These are phyloP conservation scores for Quercus robur DNA, from an alignment of 306 rosid genomes.

Conservation along the genomic window DNA sequence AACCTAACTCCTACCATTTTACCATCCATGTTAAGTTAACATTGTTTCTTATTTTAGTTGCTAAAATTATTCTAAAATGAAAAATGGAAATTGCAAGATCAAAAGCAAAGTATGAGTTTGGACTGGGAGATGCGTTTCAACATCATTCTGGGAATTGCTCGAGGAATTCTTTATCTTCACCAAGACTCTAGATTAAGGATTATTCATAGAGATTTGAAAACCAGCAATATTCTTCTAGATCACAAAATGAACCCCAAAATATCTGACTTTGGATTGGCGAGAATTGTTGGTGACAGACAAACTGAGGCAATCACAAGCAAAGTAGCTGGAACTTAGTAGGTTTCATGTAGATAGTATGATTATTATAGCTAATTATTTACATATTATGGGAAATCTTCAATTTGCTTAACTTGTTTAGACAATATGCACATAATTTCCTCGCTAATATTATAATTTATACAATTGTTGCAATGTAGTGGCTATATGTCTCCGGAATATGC, in stretches of 20 bases:
- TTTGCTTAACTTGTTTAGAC: not conserved
- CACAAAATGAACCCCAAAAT: too few species aligned
- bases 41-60: not conserved
- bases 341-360: not conserved
- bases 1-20: too few species aligned
- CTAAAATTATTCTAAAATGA: not conserved
- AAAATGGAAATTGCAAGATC: conserved; percentile 13
- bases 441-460: not conserved
- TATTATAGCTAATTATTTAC: not conserved
- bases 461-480: conserved; percentile 21
- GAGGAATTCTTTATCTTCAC: conserved; percentile 30
- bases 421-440: not conserved
- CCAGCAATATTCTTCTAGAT: too few species aligned
- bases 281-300: conserved; percentile 30
- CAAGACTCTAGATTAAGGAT: conserved; percentile 28
- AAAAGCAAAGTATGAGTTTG: not conserved
- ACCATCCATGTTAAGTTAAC: not conserved
- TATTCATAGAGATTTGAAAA: conserved; percentile 25
- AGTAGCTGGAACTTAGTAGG: conserved; percentile 33
- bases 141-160: conserved; percentile 34
- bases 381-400: not conserved
- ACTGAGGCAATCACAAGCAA: conserved; percentile 20
- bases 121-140: conserved; percentile 41
- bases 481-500: conserved; percentile 27
- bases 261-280: conserved; percentile 20